Evolutionary conservation across 495 filamentous ascomycete species (phyloP), one percentile per base, ranked within the genome.

Genomic region (Margaritispora aquatica): DNA sequence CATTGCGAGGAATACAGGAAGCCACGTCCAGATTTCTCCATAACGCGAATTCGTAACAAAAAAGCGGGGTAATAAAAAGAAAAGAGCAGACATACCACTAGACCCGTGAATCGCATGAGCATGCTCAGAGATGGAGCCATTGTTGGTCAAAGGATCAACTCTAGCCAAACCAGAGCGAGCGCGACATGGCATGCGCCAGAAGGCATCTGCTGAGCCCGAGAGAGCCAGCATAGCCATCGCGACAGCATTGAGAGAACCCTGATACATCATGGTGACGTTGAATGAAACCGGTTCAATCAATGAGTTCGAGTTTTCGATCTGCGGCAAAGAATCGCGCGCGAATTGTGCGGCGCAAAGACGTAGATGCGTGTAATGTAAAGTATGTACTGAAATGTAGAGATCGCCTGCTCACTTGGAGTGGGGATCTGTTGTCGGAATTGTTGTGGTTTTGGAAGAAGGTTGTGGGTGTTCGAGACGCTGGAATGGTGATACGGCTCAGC

Each of bases 151-250:
- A 5, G 91, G 90, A 66, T 96, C 91, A 46, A 87, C 74, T 36
- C 88, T 79, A 55, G 82, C 84, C 36, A 89, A 60, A 64, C 83
- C 88, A 60, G 81, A 76, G 46, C 77, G 77, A 60, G 82, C 84
- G 59, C 77, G 83, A 69, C 92, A 96, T 54, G 86, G 85, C 77
- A 96, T 83, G 72, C 92, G 90, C 90, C 90, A 96, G 72, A 96
- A 96, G 34, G 88, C 92, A 62, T 80, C 64, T 34, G 77, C 70
- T 29, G 69, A 63, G 53, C 71, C 61, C 1, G 77, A 67, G 24
- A 72, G 56, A 56, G 36, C 7, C 7, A 59, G 11, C 23, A 57
- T 20, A 13, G 50, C 10, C 15, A 54, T 11, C 11, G 54, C 51
- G 26, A n/a, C 46, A 22, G 48, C 5, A 48, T 52, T 2, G 11